Evolutionary conservation across 441 rosid genomes (phyloP).

Genomic region (Populus hybrid): DNA sequence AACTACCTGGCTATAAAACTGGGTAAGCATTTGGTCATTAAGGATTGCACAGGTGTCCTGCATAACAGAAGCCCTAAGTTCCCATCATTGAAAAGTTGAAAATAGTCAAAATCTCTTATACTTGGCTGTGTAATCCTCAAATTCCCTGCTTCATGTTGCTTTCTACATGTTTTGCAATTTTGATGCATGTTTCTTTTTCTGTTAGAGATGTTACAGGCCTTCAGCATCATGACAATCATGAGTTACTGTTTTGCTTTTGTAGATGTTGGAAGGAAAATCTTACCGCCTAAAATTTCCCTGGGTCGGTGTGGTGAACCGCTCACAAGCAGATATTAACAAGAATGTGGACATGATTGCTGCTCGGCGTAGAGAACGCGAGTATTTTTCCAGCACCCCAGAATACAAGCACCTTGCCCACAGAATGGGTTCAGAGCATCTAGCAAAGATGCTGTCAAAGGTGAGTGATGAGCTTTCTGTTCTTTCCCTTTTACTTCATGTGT

Average conservation of each 20-base stretch:
- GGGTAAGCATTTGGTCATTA: not conserved
- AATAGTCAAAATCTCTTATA: not conserved
- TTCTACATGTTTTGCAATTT: not conserved
- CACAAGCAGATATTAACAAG: conserved; percentile 97
- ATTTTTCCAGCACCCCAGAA: conserved; percentile 76
- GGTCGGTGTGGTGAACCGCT: conserved; percentile 97
- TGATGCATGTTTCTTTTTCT: conserved; percentile 3
- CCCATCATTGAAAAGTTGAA: not conserved
- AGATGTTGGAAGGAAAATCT: conserved; percentile 93
- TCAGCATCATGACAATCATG: conserved; percentile 15
- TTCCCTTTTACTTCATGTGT: not conserved
- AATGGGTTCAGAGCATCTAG: conserved; percentile 98
- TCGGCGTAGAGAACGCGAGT: conserved; percentile 87
- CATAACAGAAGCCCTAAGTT: not conserved
- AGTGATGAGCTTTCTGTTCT: not conserved
- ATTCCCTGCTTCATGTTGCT: not conserved
- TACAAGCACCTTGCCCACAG: conserved; percentile 91
- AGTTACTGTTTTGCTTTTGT: conserved; percentile 23
- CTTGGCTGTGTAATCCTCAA: not conserved
- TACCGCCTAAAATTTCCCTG: conserved; percentile 88
- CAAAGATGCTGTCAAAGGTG: conserved; percentile 91
- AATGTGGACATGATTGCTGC: conserved; percentile 98
- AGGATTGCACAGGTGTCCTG: not conserved
- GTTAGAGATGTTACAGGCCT: conserved; percentile 8
- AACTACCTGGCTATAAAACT: not conserved